Evolutionary conservation across 306 rosid genomes (phyloP), one percentile per base, ranked within the genome.

Genomic region (Pyrus betulifolia): DNA sequence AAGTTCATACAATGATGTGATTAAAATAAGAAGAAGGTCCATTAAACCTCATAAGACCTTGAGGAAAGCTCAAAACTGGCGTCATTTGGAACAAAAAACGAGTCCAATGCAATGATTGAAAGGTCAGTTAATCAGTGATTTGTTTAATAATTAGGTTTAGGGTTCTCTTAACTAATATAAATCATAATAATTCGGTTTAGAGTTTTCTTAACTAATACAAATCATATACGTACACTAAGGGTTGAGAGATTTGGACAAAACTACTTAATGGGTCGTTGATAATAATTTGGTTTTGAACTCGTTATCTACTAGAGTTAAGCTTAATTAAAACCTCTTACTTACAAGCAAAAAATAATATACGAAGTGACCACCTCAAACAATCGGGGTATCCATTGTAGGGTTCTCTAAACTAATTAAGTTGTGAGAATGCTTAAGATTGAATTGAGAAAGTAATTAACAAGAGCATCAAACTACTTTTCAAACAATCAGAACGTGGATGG

Each of bases 401-500:
- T 61, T 25, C 30, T 25, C 30, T 61, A 23, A 59, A 59, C 64
- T 64, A 64, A 33, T 66, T 33, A 30, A 60, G 73, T 51, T 51
- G 55, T 66, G 75, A 78, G 67, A 82, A 84, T 66, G 67, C 82
- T 70, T 76, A 75, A 76, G 79, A 62, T 22, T 17, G 73, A 5
- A 70, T 42, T 25, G 28, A 8, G 71, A 51, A 51, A 65, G 62
- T 68, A 21, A 8, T 64, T 51, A 71, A 28, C 4, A 31, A 18
- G 21, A 28, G 67, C 66, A 70, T 55, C 44, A 4, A 12, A 64
- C 18, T 17, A 17, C 15, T 8, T 82, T 46, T 82, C 76, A 76
- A 31, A 75, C 31, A 75, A 82, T 38, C 78, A 81, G 91, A 87
- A 90, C 95, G 91, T 92, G 97, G 88, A 80, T 65, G 46, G 67